Base-by-base conservation (phyloP, 495 filamentous ascomycete species). In the Annulohypoxylon maeteangense region DNA sequence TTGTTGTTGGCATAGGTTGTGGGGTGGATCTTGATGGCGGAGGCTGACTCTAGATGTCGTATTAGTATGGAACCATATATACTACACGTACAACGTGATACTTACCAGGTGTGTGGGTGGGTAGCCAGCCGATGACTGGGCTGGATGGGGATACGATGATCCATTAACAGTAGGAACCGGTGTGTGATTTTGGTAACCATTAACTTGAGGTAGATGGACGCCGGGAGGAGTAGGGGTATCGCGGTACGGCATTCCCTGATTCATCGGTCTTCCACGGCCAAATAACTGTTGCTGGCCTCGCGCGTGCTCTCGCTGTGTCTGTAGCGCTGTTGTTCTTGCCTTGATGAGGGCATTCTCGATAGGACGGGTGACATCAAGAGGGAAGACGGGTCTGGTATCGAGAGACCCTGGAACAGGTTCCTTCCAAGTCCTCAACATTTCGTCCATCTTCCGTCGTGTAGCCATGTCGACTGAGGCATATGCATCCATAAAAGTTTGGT, bases 401-500 rank as follows among this genome's bases (percentile, higher is more conserved):
- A 95, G 85, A 11, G 95, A 97, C 18, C 94, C 95, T 0, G 94
- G 93, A 3, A 97, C 93, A 16, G 96, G 93, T 77, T 97, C 92
- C 78, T 97, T 99, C 95, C 95, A 99, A 0, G 95, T 99, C 81
- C 93, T 94, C 55, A 98, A 86, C 92, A 99, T 94, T 80, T 96
- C 94, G 66, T 98, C 95, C 83, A 99, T 89, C 80, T 95, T 95
- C 61, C 89, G 87, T 72, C 95, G 87, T n/a, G 92, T 92, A 42
- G 84, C 82, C 55, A 83, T 83, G 74, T 97, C 93, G 65, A 98
- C 93, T 71, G 95, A 85, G 4, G 89, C 90, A 78, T 98, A 99
- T 58, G 96, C 93, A 70, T 93, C 90, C 94, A 99, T 98, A 78
- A 97, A 99, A 16, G 92, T 97, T 70, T 88, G 87, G 78, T 93